Evolutionary conservation across 2,329 filamentous ascomycete genomes (phyloP), one percentile per base, ranked within the genome.

Genomic region (Penicillium sp.): DNA sequence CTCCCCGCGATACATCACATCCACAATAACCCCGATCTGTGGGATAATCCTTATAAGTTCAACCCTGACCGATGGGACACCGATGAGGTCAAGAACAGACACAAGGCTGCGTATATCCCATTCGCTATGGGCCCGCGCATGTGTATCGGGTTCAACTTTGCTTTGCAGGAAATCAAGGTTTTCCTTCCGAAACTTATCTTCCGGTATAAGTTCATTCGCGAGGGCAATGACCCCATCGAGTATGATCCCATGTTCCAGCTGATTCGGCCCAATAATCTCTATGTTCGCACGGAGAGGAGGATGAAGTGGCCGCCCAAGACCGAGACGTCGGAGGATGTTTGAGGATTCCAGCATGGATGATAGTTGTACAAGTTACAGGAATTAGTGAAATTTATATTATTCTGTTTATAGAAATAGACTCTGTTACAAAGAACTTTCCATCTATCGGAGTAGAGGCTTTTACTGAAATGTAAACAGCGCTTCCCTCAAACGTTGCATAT

Each of bases 91-190:
- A 83, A 82, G 72, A 77, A 76, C 60, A 67, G 77, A 2, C 81
- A 80, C 43, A 76, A 77, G 30, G 78, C 76, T 1, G 73, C 80
- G 0, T 87, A 86, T 61, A 73, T 82, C 4, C 85, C 85, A 0
- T 88, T 87, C 59, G 84, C 80, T 0, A 73, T 78, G 0, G 85
- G 85, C 0, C 79, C 75, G 0, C 74, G 85, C 1, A 80, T 79
- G 72, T 87, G 84, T 58, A 82, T 87, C 50, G 85, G 84, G 0
- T 86, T 85, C 77, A 86, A 86, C 69, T 85, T 86, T 67, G 84
- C 84, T 0, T 71, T 87, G 8, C 78, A 81, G 56, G 83, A 87
- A 68, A 75, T 85, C 56, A 86, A 86, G 73, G 75, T 85, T 16
- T 68, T 73, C 33, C 33, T 87, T 59, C 74, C 78, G 1, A 82